Conservation (phyloP, 1,284 basidiomycete species). For the Phylloporus sp. region DNA sequence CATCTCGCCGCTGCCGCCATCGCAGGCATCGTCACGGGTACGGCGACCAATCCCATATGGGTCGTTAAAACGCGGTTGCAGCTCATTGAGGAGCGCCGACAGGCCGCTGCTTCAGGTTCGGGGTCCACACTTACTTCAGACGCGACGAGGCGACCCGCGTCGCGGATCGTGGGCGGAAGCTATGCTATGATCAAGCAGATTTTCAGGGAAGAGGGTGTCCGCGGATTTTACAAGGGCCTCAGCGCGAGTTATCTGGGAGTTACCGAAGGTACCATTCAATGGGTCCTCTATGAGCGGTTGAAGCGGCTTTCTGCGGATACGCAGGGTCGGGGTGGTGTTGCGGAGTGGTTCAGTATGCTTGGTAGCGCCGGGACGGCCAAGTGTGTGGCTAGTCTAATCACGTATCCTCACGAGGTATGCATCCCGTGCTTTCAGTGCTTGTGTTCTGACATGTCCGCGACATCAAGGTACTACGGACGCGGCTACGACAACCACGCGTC, state of each 20-base stretch:
- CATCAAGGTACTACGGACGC: slow-evolving; percentile 89
- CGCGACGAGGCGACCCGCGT: slow-evolving; percentile 10
- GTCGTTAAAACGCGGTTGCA: slow-evolving; percentile 97
- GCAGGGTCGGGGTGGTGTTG: slow-evolving; percentile 57
- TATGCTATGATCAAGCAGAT: slow-evolving; percentile 74
- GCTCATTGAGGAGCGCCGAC: slow-evolving; percentile 48
- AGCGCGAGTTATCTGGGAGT: slow-evolving; percentile 96
- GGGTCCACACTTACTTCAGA: neutral
- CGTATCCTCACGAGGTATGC: slow-evolving; percentile 96
- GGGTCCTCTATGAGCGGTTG: slow-evolving; percentile 93
- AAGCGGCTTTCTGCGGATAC: slow-evolving; percentile 64
- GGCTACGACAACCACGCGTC: slow-evolving; percentile 84
- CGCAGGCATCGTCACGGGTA: slow-evolving; percentile 87
- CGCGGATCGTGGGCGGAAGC: slow-evolving; percentile 54
- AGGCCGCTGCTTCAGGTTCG: slow-evolving; percentile 6
- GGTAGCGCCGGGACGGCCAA: slow-evolving; percentile 95
- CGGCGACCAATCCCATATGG: slow-evolving; percentile 98
- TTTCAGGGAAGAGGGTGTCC: slow-evolving; percentile 79
- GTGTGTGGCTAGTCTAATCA: slow-evolving; percentile 90
- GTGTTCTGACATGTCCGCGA: slow-evolving; percentile 2
- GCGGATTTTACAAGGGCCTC: slow-evolving; percentile 94
- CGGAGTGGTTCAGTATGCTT: slow-evolving; percentile 81
- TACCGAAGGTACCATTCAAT: slow-evolving; percentile 96
- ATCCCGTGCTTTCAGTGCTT: slow-evolving; percentile 15
- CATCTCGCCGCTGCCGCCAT: slow-evolving; percentile 88